phyloP scores from a whole-genome alignment of 441 rosid genomes.

The Pelargonium citronellum region DNA sequence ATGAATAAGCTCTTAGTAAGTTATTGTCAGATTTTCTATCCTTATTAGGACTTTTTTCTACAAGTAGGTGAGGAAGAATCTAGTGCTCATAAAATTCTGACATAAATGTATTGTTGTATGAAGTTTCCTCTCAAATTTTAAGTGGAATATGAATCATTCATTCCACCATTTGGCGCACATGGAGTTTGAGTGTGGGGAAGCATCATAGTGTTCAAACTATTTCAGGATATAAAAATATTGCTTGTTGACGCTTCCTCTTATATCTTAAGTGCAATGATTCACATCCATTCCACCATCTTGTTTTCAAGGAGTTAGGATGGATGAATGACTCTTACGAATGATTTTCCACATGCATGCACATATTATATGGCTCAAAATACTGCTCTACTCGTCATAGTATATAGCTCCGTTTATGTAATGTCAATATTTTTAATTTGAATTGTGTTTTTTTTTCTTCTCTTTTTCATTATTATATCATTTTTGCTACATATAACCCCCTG shows the following conservation, averaged over 20 bases:
- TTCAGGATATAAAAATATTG: neutral
- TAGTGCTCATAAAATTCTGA: too few species aligned
- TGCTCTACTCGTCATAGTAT: too few species aligned
- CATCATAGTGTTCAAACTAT: neutral
- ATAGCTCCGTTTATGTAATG: too few species aligned
- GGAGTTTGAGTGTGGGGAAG: too few species aligned
- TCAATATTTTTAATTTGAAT: neutral
- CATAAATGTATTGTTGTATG: too few species aligned
- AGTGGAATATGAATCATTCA: too few species aligned
- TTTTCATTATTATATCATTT: constrained; percentile 1
- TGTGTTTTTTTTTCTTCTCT: neutral
- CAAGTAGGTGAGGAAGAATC: neutral
- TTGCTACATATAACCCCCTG: constrained; percentile 26
- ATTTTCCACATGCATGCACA: neutral
- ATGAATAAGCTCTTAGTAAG: neutral
- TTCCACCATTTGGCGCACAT: too few species aligned
- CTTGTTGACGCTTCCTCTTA: constrained; percentile 1
- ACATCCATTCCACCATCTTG: neutral
- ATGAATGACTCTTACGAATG: neutral
- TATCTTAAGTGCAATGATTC: neutral
- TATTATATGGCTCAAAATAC: too few species aligned
- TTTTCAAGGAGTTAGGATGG: neutral
- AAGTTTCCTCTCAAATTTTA: too few species aligned
- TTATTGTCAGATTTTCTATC: neutral
- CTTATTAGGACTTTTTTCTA: neutral